phyloP scores from a whole-genome alignment of 306 rosid species.

The Prunus davidiana region DNA sequence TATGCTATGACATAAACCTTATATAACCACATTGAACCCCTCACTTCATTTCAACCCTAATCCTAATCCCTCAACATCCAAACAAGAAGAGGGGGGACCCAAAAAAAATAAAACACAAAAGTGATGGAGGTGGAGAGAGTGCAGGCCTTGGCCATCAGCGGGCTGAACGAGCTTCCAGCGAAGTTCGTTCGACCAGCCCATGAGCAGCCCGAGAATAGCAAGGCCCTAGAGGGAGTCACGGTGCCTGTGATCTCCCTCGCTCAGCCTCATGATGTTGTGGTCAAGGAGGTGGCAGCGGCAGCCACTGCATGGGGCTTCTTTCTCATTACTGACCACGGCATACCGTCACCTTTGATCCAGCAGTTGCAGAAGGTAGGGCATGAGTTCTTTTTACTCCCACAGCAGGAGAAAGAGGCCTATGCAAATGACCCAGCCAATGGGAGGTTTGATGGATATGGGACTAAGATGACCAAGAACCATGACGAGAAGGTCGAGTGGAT shows the following conservation, averaged over 20 bases:
- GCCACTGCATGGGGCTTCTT: conserved; percentile 53
- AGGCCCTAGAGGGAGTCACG: conserved; percentile 25
- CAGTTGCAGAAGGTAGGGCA: conserved; percentile 47
- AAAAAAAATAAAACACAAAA: no score
- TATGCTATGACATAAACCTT: not conserved
- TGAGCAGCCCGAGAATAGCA: conserved; percentile 34
- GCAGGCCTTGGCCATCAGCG: conserved; percentile 17
- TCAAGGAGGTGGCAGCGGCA: conserved; percentile 26
- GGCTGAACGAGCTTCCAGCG: conserved; percentile 19
- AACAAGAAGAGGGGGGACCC: not conserved
- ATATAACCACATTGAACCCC: no score
- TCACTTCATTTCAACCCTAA: no score
- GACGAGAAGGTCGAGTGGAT: conserved; percentile 66
- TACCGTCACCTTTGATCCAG: conserved; percentile 36
- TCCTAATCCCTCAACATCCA: not conserved
- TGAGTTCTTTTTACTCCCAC: conserved; percentile 48
- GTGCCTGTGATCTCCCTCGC: conserved; percentile 33
- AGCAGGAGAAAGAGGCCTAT: conserved; percentile 47
- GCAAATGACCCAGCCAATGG: conserved; percentile 56
- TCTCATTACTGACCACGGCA: conserved; percentile 46
- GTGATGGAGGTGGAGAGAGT: conserved; percentile 20
- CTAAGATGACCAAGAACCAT: conserved; percentile 53
- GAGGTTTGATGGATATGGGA: conserved; percentile 59
- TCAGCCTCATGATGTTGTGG: conserved; percentile 19
- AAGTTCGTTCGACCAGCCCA: conserved; percentile 23